Evolutionary conservation across 768 basidiomycete species (phyloP).

Genomic region (Rhizopogon rudus): DNA sequence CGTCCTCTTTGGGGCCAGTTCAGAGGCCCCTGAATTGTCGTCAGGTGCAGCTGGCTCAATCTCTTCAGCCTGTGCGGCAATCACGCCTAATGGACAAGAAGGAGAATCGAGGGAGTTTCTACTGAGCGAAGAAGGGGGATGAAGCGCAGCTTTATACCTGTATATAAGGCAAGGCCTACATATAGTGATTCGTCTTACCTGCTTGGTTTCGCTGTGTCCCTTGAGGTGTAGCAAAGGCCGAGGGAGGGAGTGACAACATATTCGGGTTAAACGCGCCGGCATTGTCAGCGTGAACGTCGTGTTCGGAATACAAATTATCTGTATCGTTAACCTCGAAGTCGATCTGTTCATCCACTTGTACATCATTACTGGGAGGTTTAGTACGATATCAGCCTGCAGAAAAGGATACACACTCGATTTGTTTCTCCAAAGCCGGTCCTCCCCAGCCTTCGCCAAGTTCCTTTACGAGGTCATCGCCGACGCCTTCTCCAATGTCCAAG

Average conservation of each 20-base stretch:
- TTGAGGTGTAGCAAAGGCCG: background rate
- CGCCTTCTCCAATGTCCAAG: conserved; percentile 49
- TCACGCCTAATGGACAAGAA: background rate
- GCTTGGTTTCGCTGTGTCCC: background rate
- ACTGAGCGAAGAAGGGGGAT: background rate
- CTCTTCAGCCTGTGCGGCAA: background rate
- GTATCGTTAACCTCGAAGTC: conserved; percentile 7
- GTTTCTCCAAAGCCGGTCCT: conserved; percentile 23
- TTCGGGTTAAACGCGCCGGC: background rate
- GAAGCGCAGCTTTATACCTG: conserved; percentile 2
- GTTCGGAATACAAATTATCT: background rate
- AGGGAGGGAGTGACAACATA: background rate
- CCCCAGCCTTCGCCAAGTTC: conserved; percentile 76
- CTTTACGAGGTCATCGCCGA: conserved; percentile 70
- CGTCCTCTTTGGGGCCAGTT: conserved; percentile 29
- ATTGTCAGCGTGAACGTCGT: background rate
- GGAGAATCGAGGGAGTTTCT: conserved; percentile 4
- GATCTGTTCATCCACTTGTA: conserved; percentile 7
- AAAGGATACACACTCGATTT: conserved; percentile 12
- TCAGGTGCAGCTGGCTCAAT: background rate
- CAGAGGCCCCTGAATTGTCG: background rate
- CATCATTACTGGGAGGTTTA: background rate
- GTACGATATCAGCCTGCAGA: background rate
- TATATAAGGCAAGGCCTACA: background rate
- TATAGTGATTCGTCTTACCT: background rate